Conservation (phyloP, 352 stramenopile species). For the Pythium myriotylum region DNA sequence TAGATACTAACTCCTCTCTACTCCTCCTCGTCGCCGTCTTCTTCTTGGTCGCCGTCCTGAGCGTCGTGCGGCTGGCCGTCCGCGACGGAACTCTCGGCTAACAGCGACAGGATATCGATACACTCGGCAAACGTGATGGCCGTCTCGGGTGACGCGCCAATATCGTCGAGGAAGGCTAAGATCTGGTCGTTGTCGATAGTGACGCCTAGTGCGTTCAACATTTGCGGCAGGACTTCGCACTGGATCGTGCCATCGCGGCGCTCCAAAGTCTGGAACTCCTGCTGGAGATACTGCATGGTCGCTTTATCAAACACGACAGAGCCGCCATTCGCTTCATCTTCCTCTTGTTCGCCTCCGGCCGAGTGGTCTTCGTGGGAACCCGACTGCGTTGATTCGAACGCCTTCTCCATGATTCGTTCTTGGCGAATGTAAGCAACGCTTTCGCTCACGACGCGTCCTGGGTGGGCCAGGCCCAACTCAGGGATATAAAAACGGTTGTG, state of each 20-base stretch:
- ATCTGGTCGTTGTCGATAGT: conserved; percentile 45
- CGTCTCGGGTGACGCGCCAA: conserved; percentile 67
- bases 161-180: conserved; percentile 63
- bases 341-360: background rate
- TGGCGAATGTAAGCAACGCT: conserved; percentile 73
- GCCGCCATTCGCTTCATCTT: conserved; percentile 7
- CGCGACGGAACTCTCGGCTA: conserved; percentile 54
- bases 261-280: conserved; percentile 51
- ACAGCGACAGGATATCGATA: conserved; percentile 82
- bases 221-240: conserved; percentile 44
- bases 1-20: conserved; percentile 20
- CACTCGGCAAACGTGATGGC: conserved; percentile 85
- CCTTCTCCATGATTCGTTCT: conserved; percentile 54
- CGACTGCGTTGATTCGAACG: conserved; percentile 35
- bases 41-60: conserved; percentile 28
- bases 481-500: conserved; percentile 69
- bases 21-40: conserved; percentile 15
- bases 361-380: conserved; percentile 14
- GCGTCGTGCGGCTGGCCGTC: conserved; percentile 25
- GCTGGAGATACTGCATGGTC: conserved; percentile 57
- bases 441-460: conserved; percentile 75
- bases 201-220: conserved; percentile 50
- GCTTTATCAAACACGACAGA: conserved; percentile 65
- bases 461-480: conserved; percentile 69
- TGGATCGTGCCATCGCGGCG: conserved; percentile 50